Evolutionary conservation across 2,329 filamentous ascomycete genomes (phyloP).

Genomic region (Diplodia seriata): DNA sequence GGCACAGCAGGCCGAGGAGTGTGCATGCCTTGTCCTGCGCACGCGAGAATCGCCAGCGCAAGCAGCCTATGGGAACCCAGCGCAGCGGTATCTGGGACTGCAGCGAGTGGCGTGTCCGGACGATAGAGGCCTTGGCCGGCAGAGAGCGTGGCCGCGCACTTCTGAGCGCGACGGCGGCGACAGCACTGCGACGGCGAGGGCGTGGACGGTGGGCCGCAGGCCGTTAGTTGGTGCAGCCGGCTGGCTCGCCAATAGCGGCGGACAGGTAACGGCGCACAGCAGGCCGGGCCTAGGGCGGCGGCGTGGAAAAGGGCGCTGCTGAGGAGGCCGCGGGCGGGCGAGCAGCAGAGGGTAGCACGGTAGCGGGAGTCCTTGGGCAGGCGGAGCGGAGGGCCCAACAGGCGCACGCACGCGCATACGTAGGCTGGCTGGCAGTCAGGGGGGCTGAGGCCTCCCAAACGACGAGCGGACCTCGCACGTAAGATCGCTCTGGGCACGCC

Average conservation of each 20-base stretch:
- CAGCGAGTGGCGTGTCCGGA: constrained; percentile 19
- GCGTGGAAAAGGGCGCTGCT: not conserved
- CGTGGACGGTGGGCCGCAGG: not conserved
- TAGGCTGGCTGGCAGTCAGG: constrained; percentile 21
- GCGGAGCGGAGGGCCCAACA: constrained; percentile 29
- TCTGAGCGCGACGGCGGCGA: constrained; percentile 5
- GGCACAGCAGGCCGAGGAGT: constrained; percentile 20
- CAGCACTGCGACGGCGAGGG: not conserved
- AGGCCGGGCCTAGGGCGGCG: constrained; percentile 1
- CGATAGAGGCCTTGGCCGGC: constrained; percentile 26
- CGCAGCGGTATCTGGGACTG: constrained; percentile 21
- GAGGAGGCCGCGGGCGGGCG: not conserved
- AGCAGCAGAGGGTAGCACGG: not conserved
- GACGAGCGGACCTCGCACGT: constrained; percentile 21
- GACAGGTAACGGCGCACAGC: constrained; percentile 29
- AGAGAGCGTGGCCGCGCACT: not conserved
- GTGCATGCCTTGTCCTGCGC: constrained; percentile 16
- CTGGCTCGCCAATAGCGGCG: constrained; percentile 21
- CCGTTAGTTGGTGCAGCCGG: constrained; percentile 1
- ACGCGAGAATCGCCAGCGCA: constrained; percentile 20
- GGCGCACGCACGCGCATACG: constrained; percentile 28
- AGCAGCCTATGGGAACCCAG: constrained; percentile 25
- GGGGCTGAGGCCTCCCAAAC: constrained; percentile 29
- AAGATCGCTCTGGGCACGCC: constrained; percentile 25
- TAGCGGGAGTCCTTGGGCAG: constrained; percentile 2